phyloP scores from a whole-genome alignment of 805 yeast species.

The Candida khao-thaluensis region DNA sequence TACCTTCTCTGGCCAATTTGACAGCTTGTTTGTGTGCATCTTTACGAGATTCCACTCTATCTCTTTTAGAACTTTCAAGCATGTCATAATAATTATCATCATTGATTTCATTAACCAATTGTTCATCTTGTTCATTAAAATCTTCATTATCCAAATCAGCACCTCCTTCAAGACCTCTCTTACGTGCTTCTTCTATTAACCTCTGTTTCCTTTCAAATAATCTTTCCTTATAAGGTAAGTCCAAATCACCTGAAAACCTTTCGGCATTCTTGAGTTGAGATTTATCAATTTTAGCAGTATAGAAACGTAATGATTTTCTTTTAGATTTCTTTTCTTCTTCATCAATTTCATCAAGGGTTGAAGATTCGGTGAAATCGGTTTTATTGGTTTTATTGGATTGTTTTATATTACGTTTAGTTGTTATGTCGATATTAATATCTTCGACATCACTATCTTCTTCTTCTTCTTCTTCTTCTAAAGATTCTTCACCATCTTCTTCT shows the following conservation, averaged over 20 bases:
- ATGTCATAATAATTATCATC: conserved; percentile 61
- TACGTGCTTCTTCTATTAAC: conserved; percentile 81
- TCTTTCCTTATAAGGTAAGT: conserved; percentile 88
- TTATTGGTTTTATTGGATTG: conserved; percentile 15
- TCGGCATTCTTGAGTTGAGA: conserved; percentile 55
- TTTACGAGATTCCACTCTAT: conserved; percentile 54
- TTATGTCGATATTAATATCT: conserved; percentile 51
- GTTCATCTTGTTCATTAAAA: conserved; percentile 47
- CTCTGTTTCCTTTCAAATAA: conserved; percentile 87
- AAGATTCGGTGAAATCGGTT: conserved; percentile 68
- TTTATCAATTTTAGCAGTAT: conserved; percentile 95
- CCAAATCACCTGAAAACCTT: conserved; percentile 73
- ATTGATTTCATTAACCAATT: conserved; percentile 40
- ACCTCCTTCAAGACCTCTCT: conserved; percentile 59
- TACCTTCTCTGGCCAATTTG: conserved; percentile 82
- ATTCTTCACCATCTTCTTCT: conserved; percentile 20
- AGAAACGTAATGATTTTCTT: conserved; percentile 83
- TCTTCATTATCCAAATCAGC: conserved; percentile 57
- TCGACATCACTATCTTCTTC: conserved; percentile 13
- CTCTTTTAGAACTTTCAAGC: conserved; percentile 47
- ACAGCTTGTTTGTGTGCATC: conserved; percentile 69
- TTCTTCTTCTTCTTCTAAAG: conserved; percentile 11
- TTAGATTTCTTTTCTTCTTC: conserved; percentile 80
- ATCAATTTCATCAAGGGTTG: conserved; percentile 72
- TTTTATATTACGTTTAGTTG: conserved; percentile 53